phyloP scores from a whole-genome alignment of 768 basidiomycete species.

The Rhizopogon vesiculosus region DNA sequence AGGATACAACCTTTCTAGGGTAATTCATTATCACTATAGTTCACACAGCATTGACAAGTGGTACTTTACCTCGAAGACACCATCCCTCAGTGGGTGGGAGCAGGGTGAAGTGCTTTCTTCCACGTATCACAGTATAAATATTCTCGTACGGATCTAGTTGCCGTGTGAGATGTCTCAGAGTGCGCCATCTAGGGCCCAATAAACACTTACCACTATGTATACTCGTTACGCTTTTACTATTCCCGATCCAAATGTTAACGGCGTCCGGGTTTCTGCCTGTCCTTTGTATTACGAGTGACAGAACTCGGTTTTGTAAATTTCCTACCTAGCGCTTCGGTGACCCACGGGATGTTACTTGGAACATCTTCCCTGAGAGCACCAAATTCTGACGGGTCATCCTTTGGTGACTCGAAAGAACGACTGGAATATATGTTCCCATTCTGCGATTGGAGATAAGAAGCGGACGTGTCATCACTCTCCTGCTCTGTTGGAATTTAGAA shows the following conservation, averaged over 20 bases:
- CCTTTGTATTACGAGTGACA: conserved; percentile 1
- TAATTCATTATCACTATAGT: conserved; percentile 7
- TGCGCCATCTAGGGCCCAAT: background rate
- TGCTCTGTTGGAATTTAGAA: conserved; percentile 1
- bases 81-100: conserved; percentile 88
- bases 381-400: conserved; percentile 51
- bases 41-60: background rate
- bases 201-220: conserved; percentile 70
- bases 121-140: conserved; percentile 83
- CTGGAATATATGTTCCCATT: conserved; percentile 79
- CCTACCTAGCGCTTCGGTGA: conserved; percentile 72
- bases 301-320: conserved; percentile 12
- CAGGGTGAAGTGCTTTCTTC: conserved; percentile 81
- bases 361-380: conserved; percentile 59
- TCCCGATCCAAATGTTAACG: conserved; percentile 91
- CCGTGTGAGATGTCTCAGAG: background rate
- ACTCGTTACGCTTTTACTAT: conserved; percentile 70
- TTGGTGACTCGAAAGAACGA: conserved; percentile 31
- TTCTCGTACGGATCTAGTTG: conserved; percentile 85
- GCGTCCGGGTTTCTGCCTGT: conserved; percentile 72
- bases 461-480: conserved; percentile 20
- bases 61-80: conserved; percentile 64
- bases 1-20: conserved; percentile 54
- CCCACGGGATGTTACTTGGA: conserved; percentile 66
- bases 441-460: conserved; percentile 84